Base-by-base conservation (phyloP, 2,329 filamentous ascomycete species). In the Whalleya microplaca region DNA sequence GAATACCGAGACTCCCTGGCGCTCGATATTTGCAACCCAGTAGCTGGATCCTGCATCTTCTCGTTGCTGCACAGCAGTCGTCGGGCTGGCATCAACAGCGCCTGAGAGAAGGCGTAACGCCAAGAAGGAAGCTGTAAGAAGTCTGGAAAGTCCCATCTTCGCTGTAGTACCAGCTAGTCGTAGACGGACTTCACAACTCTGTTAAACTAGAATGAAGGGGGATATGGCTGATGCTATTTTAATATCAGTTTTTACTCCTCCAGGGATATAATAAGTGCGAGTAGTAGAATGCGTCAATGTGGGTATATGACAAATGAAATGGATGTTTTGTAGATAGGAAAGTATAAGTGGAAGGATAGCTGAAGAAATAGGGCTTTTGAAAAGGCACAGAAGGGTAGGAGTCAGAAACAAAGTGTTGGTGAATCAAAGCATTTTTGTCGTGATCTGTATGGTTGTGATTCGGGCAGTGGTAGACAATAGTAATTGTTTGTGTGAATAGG, bases 21-120 rank as follows among this genome's bases (percentile, higher is more conserved):
- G 87, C 66, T 86, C 71, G 68, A 95, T 87, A 60, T 79, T 78
- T 37, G 84, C 80, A 54, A 95, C 73, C 91, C 91, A 96, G 80
- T 89, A 95, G 67, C 73, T 76, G 4, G 81, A 80, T 32, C 68
- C 63, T 18, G 71, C 67, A 20, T 69, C 66, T 23, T 67, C 65
- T 43, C 60, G 61, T 41, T 60, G 51, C 50, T 70, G 62, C 21
- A 70, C 41, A 46, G 54, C 61, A 40, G 55, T 59, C 37, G 60
- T 55, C 14, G 64, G 60, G 41, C 52, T 51, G 19, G 67, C 62
- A 27, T 42, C 59, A 23, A 58, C 62, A 42, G 61, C 55, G 47
- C 56, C 60, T 19, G 60, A 56, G 43, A 68, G 61, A 41, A 71
- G 64, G 57, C 64, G 56, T 40, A 70, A 56, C 49, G 64, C 67